These are phyloP conservation scores for Quercus ilex DNA, from an alignment of 306 rosid genomes.

Conservation along the genomic window DNA sequence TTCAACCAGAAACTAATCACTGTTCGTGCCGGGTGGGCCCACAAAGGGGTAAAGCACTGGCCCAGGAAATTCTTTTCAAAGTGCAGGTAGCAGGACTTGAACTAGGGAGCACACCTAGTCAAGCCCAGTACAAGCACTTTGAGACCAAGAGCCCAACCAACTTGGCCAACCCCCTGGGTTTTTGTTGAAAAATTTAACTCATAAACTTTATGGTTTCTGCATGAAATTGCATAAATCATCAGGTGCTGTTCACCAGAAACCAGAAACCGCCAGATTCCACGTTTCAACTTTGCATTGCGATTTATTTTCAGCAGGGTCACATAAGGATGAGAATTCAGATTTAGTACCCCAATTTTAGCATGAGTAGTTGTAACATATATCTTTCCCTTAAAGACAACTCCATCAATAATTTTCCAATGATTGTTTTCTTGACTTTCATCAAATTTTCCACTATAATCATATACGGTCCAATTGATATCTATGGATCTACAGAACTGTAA, in stretches of 20 bases:
- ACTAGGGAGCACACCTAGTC: no score
- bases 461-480: neutral
- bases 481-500: neutral
- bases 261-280: neutral
- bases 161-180: no score
- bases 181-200: neutral
- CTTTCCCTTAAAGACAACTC: neutral
- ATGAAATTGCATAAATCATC: neutral
- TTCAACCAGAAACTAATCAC: no score
- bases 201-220: neutral
- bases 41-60: no score
- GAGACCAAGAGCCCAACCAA: no score
- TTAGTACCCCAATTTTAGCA: neutral
- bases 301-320: neutral
- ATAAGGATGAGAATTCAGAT: neutral
- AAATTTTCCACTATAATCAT: neutral
- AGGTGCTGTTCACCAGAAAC: neutral
- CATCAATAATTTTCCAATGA: neutral
- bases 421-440: neutral
- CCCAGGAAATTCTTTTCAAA: no score
- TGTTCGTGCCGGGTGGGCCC: no score
- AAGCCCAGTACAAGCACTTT: no score
- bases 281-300: neutral
- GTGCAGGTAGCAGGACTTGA: no score
- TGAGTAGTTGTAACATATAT: neutral